phyloP scores from a whole-genome alignment of 345 rosid genomes.

The Hevea brasiliensis region DNA sequence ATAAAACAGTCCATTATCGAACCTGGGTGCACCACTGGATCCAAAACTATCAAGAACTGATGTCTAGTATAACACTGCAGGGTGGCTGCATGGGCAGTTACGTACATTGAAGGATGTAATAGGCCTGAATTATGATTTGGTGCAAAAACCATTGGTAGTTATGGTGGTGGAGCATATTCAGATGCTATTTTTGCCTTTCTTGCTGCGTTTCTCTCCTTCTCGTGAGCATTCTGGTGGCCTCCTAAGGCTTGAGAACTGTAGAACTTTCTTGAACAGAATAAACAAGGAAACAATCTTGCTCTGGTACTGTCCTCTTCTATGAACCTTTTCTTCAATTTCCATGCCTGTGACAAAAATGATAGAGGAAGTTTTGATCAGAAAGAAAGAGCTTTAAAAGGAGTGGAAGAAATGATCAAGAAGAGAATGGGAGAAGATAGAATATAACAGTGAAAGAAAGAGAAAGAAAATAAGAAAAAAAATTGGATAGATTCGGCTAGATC shows the following conservation, averaged over 20 bases:
- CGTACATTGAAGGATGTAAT: conserved; percentile 47
- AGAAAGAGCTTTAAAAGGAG: not conserved
- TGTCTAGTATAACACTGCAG: conserved; percentile 35
- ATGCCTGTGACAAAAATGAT: conserved; percentile 4
- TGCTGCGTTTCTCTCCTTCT: conserved; percentile 76
- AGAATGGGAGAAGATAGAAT: not conserved
- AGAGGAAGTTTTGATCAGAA: not conserved
- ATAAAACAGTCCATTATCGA: conserved; percentile 25
- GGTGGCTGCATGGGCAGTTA: conserved; percentile 50
- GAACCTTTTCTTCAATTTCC: too few species aligned
- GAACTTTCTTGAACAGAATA: conserved; percentile 80
- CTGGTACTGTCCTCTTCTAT: too few species aligned
- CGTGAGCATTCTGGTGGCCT: conserved; percentile 96
- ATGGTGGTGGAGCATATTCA: conserved; percentile 37
- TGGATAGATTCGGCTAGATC: too few species aligned
- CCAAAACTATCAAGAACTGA: conserved; percentile 32
- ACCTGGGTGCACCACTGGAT: conserved; percentile 37
- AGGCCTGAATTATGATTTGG: conserved; percentile 41
- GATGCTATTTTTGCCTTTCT: conserved; percentile 65
- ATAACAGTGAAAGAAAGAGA: not conserved
- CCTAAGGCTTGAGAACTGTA: conserved; percentile 92
- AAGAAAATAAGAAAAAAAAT: not conserved
- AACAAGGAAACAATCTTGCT: conserved; percentile 64
- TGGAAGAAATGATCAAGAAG: conserved; percentile 19
- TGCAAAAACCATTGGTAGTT: conserved; percentile 40